phyloP scores from a whole-genome alignment of 306 rosid genomes.

The Comarum palustre region DNA sequence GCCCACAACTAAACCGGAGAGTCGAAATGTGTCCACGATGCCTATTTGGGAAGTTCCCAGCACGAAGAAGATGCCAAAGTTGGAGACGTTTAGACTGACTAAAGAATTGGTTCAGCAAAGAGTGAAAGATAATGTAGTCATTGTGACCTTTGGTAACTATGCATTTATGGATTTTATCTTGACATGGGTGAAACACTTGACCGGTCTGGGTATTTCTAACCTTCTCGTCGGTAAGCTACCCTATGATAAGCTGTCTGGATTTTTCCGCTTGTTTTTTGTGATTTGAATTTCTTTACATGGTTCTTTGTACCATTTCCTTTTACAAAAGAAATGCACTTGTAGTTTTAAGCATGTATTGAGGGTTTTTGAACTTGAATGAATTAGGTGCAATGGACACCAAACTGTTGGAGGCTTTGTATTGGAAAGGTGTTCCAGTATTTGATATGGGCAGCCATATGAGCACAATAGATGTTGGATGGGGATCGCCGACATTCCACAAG shows the following conservation, averaged over 20 bases:
- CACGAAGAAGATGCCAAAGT: conserved; percentile 57
- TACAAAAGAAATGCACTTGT: conserved; percentile 6
- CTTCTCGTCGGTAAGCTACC: conserved; percentile 78
- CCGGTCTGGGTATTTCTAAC: conserved; percentile 70
- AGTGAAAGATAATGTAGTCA: conserved; percentile 71
- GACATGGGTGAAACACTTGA: conserved; percentile 85
- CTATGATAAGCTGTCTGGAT: neutral
- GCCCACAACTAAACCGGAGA: conserved; percentile 23
- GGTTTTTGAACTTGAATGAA: conserved; percentile 30
- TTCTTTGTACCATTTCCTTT: neutral
- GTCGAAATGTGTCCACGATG: conserved; percentile 28
- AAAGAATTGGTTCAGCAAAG: conserved; percentile 70
- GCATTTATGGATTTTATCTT: conserved; percentile 97
- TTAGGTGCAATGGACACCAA: conserved; percentile 97
- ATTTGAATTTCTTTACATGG: conserved; percentile 9
- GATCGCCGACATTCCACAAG: conserved; percentile 90
- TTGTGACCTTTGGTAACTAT: conserved; percentile 91
- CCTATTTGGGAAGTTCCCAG: conserved; percentile 58
- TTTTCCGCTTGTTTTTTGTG: neutral
- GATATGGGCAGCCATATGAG: conserved; percentile 99
- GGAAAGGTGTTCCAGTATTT: conserved; percentile 92
- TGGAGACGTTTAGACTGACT: conserved; percentile 52
- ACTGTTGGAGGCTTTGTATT: conserved; percentile 85
- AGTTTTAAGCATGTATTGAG: conserved; percentile 9
- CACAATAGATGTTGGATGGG: conserved; percentile 96